Conservation (phyloP, 805 yeast species). For the Scheffersomyces coipomensis region DNA sequence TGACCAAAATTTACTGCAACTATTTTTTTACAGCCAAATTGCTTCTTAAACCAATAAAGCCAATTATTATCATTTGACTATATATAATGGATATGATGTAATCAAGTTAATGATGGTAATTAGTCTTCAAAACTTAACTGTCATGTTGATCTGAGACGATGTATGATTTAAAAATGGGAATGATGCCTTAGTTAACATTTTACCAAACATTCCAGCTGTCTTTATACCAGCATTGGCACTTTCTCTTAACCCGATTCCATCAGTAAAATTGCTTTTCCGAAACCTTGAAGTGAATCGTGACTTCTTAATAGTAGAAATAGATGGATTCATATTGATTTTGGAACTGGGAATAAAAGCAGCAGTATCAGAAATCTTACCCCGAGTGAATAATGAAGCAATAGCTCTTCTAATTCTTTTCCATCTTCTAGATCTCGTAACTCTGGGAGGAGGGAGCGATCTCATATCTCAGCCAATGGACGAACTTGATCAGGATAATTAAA, state of each 20-base stretch:
- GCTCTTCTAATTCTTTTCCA: slow-evolving; percentile 31
- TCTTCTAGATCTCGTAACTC: slow-evolving; percentile 28
- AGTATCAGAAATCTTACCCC: slow-evolving; percentile 25
- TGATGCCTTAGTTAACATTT: slow-evolving; percentile 17
- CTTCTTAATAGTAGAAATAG: slow-evolving; percentile 22
- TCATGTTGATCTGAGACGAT: slow-evolving; percentile 13
- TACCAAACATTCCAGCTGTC: slow-evolving; percentile 19
- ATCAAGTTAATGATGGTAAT: too few species aligned
- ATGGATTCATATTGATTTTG: slow-evolving; percentile 10
- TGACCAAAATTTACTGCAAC: background rate
- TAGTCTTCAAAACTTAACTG: slow-evolving; percentile 11
- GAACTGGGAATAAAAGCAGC: slow-evolving; percentile 16
- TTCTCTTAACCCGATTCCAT: slow-evolving; percentile 9
- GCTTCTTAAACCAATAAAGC: too few species aligned
- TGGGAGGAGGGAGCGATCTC: slow-evolving; percentile 39
- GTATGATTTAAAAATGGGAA: slow-evolving; percentile 13
- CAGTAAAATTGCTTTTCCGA: slow-evolving; percentile 8
- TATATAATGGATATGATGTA: too few species aligned
- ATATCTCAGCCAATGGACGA: too few species aligned
- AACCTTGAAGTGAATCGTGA: slow-evolving; percentile 20
- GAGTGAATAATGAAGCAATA: slow-evolving; percentile 22
- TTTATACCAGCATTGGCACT: slow-evolving; percentile 18
- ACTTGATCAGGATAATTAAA: too few species aligned
- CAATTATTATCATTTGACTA: too few species aligned
- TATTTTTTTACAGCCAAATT: background rate